Conservation (phyloP, 441 rosid genomes). For the Erysimum cheiri region DNA sequence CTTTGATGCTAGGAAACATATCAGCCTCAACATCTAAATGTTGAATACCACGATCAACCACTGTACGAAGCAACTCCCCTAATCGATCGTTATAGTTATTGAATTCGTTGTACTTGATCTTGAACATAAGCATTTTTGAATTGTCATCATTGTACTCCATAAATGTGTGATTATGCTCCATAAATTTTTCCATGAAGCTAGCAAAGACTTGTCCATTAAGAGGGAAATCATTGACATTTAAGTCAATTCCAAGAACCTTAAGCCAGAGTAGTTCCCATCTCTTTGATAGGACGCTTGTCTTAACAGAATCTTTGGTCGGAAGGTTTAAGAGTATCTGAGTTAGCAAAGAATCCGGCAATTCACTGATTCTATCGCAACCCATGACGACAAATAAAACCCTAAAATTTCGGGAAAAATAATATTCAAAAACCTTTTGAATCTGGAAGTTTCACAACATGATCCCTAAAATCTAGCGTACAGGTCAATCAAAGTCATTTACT, state of each 20-base stretch:
- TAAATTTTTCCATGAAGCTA: not conserved
- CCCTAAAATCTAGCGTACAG: not conserved
- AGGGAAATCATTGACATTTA: not conserved
- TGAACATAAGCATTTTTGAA: not conserved
- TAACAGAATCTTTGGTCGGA: conserved; percentile 28
- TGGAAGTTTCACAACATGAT: not conserved
- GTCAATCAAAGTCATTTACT: not conserved
- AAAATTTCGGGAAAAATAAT: not conserved
- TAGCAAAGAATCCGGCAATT: conserved; percentile 22
- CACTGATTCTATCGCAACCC: conserved; percentile 19
- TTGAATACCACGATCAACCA: not conserved
- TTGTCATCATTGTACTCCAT: too few relatives aligned
- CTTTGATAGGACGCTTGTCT: conserved; percentile 19
- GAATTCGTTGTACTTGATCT: not conserved
- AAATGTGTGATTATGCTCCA: too few relatives aligned
- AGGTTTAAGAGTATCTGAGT: conserved; percentile 31
- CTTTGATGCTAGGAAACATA: not conserved
- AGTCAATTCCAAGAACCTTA: not conserved
- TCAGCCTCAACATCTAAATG: conserved; percentile 1
- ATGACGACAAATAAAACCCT: conserved; percentile 6
- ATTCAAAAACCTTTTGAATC: not conserved
- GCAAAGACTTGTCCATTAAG: not conserved
- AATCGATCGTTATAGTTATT: not conserved
- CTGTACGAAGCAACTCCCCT: not conserved
- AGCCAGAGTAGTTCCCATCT: conserved; percentile 28